Base-by-base conservation (phyloP, 148 eudicot genomes). In the Arbutus unedo region DNA sequence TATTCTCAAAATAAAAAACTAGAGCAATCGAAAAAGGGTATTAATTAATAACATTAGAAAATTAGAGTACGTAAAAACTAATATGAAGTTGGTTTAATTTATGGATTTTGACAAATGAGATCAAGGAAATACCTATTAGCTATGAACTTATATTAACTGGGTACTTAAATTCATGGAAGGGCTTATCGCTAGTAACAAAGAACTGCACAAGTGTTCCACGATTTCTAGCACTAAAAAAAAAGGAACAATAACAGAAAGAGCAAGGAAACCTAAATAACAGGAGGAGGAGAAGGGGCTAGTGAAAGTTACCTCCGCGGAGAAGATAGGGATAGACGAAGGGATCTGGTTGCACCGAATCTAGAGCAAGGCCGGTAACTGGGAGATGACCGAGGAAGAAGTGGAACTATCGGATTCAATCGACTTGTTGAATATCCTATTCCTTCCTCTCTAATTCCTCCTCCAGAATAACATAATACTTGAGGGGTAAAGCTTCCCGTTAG, bases 351-450 rank as follows among this genome's bases (percentile, higher is more conserved):
- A 56, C 14, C 60, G 25, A 77, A 55, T 77, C 49, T 38, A 15
- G 66, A 3, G 2, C 55, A 41, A 18, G 64, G 44, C 4, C 59
- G 38, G 55, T 11, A 74, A 49, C 77, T 49, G 56, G 23, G 79
- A 50, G 41, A 76, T 6, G 60, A 59, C 44, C 79, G 57, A 23
- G 62, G 8, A 21, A 59, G 76, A 11, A 16, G 14, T 4, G 62
- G 47, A 51, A 76, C 51, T 23, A 76, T 76, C 10, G 55, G 60
- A 41, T 55, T 77, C 49, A 56, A 77, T 56, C 67, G 80, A 56
- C 50, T 77, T 44, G 49, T 77, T 41, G 66, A 57, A 55, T 38
- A 19, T n/a, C 48, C 25, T 7, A 10, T 60, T 55, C 55, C 80
- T 77, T 60, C 45, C 13, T 38, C 51, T 31, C 48, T 9, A 14